Percentiles rank a stretch among this genome's conserved stretches.
phyloP scores from a whole-genome alignment of 2,329 filamentous ascomycete species.

The Cryphonectria radicalis region DNA sequence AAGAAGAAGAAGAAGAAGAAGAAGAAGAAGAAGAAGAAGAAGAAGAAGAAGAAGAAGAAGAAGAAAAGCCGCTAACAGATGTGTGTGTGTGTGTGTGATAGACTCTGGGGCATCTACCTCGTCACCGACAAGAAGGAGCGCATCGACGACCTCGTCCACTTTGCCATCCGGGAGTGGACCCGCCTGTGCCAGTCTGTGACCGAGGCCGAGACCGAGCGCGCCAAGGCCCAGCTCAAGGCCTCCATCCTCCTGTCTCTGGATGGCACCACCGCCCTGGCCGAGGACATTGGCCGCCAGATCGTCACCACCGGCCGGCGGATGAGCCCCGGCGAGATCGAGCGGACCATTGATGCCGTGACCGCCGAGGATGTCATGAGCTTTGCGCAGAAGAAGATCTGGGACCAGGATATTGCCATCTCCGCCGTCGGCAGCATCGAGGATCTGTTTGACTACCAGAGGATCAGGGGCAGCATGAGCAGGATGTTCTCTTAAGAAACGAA shows the following conservation, averaged over 20 bases:
- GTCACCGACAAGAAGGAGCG: constrained; percentile 86
- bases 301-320: constrained; percentile 93
- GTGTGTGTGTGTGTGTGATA: constrained; percentile 45
- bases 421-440: constrained; percentile 94
- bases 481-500: constrained; percentile 37
- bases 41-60: too few species aligned
- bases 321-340: constrained; percentile 92
- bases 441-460: constrained; percentile 68
- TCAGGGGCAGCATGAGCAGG: constrained; percentile 43
- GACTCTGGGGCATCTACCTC: constrained; percentile 99
- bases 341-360: constrained; percentile 83
- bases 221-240: constrained; percentile 98
- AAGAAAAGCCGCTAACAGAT: constrained; percentile 34
- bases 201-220: constrained; percentile 92
- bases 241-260: constrained; percentile 96
- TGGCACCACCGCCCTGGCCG: constrained; percentile 93
- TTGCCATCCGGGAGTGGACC: constrained; percentile 97
- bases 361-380: constrained; percentile 98
- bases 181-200: constrained; percentile 88
- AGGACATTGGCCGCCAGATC: constrained; percentile 98
- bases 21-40: too few species aligned
- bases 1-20: too few species aligned
- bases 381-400: constrained; percentile 93
- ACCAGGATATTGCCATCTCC: constrained; percentile 92
- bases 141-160: constrained; percentile 96